Percentiles rank a stretch among this genome's conserved stretches.
Evolutionary conservation across 208 protist species (phyloP).

Genomic region (Wallacemonas sp.): DNA sequence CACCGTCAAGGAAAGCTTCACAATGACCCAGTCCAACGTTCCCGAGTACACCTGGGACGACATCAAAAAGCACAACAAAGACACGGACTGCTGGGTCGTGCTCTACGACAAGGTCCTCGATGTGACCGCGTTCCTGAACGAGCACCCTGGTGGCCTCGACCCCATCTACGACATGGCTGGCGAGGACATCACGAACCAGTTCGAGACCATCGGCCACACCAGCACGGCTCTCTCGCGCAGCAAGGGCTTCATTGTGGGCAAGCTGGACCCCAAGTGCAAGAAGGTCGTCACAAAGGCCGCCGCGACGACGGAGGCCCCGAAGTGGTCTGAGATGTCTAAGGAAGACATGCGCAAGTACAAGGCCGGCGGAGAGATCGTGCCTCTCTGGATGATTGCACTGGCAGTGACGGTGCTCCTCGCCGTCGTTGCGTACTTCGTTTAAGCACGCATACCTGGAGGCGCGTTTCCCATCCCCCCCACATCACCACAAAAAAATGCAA

Average conservation of each 20-base stretch:
- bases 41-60: slow-evolving; percentile 84
- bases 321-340: slow-evolving; percentile 51
- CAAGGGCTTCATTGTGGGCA: slow-evolving; percentile 76
- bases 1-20: slow-evolving; percentile 1
- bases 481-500: no score
- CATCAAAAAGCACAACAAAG: slow-evolving; percentile 87
- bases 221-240: slow-evolving; percentile 59
- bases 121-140: slow-evolving; percentile 84
- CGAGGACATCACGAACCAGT: slow-evolving; percentile 80
- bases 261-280: slow-evolving; percentile 49
- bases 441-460: no score
- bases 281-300: slow-evolving; percentile 12
- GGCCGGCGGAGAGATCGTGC: slow-evolving; percentile 50
- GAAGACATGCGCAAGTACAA: slow-evolving; percentile 67
- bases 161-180: slow-evolving; percentile 80
- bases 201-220: slow-evolving; percentile 83
- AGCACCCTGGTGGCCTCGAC: slow-evolving; percentile 92
- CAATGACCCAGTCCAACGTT: slow-evolving; percentile 47
- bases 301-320: slow-evolving; percentile 25
- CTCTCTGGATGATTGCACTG: slow-evolving; percentile 43
- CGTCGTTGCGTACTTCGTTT: slow-evolving; percentile 30
- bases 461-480: no score
- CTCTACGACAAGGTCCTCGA: slow-evolving; percentile 93
- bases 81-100: slow-evolving; percentile 92
- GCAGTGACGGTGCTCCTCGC: slow-evolving; percentile 30